Evolutionary conservation across 257 asterid genomes (phyloP), one percentile per base, ranked within the genome.

Genomic region (Misopates orontium): DNA sequence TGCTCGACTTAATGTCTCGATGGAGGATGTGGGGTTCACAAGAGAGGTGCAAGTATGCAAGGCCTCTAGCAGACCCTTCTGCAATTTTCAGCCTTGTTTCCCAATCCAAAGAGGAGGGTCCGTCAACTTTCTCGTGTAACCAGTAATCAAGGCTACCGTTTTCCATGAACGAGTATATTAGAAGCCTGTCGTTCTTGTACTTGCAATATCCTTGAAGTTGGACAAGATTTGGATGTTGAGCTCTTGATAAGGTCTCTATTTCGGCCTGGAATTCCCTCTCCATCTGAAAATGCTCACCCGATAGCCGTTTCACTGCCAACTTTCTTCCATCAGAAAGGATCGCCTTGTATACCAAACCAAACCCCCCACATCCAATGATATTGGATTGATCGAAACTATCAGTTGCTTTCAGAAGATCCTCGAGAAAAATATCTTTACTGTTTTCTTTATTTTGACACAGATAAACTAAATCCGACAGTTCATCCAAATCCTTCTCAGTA

Each of bases 341-440:
- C 40, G 97, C 97, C 68, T 70, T 84, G 78, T 89, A 89, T 57
- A 89, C 97, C 71, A 87, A 69, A 32, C 97, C 97, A 19, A 83
- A 89, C 9, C 97, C 97, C 17, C 97, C 97, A 48, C 93, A 85
- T n/a, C 97, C 97, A 17, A 89, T 81, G 68, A 89, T 89, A 56
- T 87, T 82, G 42, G 96, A 76, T 42, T 88, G 96, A 71, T 85
- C 95, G 31, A 88, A 88, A 52, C 76, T 75, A 77, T 82, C 48
- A 4, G 91, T 86, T 3, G 89, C 86, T 25, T 72, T 69, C 80
- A 89, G 40, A 64, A 87, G 91, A 57, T 89, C 97, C 31, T 85
- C 83, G 13, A 83, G 87, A 48, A 72, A 75, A 48, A 85, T 85
- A 56, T 61, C 82, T 53, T 64, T 69, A 39, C 49, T 58, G 20